These are phyloP conservation scores for Didymella pinodella DNA, from an alignment of 2,329 filamentous ascomycete species.

Conservation along the genomic window DNA sequence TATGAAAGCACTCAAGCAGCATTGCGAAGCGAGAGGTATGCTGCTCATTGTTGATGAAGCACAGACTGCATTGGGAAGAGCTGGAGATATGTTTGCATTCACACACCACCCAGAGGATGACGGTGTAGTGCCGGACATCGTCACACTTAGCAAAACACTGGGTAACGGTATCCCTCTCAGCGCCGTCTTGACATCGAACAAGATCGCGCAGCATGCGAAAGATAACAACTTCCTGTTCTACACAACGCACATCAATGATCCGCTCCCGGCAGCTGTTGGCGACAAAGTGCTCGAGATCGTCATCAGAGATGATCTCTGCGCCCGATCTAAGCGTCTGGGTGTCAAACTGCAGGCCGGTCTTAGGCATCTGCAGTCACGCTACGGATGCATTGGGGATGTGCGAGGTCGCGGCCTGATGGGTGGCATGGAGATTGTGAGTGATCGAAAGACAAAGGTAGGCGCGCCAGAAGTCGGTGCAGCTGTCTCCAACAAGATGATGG, in stretches of 20 bases:
- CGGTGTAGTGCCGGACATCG: slow-evolving; percentile 59
- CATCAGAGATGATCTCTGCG: slow-evolving; percentile 62
- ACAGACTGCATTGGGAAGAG: slow-evolving; percentile 47
- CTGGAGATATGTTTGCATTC: slow-evolving; percentile 58
- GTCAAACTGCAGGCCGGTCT: slow-evolving; percentile 58
- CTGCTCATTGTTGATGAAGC: slow-evolving; percentile 50
- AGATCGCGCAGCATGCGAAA: slow-evolving; percentile 60
- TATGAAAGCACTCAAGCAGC: slow-evolving; percentile 62
- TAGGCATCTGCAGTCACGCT: slow-evolving; percentile 57
- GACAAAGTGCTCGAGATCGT: slow-evolving; percentile 70
- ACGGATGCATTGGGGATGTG: slow-evolving; percentile 69
- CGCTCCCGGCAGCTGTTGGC: slow-evolving; percentile 66
- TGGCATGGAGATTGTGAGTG: slow-evolving; percentile 65
- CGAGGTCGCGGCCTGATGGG: slow-evolving; percentile 66
- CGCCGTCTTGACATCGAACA: slow-evolving; percentile 63
- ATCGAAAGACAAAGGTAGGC: slow-evolving; percentile 58
- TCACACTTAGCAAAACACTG: slow-evolving; percentile 68
- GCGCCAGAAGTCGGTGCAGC: slow-evolving; percentile 58
- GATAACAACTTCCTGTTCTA: slow-evolving; percentile 64
- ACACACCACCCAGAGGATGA: slow-evolving; percentile 37
- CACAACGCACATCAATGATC: slow-evolving; percentile 70
- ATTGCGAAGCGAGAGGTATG: slow-evolving; percentile 46
- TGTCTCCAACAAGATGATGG: slow-evolving; percentile 59
- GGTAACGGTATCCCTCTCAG: slow-evolving; percentile 67
- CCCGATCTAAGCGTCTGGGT: slow-evolving; percentile 56